These are phyloP conservation scores for Ceratobasidium sp. DNA, from an alignment of 1,284 basidiomycete species.

Conservation along the genomic window DNA sequence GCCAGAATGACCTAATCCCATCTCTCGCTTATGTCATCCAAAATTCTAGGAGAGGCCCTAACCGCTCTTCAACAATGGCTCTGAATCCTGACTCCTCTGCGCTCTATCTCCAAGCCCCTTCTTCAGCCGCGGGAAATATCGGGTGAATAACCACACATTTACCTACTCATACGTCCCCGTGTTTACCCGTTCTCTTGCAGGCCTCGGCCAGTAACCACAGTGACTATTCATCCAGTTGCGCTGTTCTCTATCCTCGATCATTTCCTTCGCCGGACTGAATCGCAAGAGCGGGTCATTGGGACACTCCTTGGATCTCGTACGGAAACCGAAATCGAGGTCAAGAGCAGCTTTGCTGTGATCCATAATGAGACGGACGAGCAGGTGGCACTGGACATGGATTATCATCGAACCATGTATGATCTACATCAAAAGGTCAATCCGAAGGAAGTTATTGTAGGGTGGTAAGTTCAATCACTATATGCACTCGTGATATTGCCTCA, in stretches of 20 bases:
- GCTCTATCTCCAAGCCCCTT: conserved; percentile 62
- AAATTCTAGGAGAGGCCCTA: conserved; percentile 35
- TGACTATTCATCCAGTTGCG: conserved; percentile 90
- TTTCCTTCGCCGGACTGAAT: conserved; percentile 85
- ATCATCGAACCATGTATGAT: conserved; percentile 93
- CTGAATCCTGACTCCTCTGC: conserved; percentile 71
- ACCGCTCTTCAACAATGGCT: conserved; percentile 59
- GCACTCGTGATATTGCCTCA: neutral
- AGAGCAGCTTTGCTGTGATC: conserved; percentile 85
- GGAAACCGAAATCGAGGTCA: conserved; percentile 74
- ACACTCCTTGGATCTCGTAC: conserved; percentile 89
- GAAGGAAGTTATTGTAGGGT: conserved; percentile 88
- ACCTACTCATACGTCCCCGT: neutral
- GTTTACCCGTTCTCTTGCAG: conserved; percentile 48
- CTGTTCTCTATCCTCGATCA: conserved; percentile 97
- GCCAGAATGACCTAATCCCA: conserved; percentile 4
- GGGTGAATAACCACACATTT: conserved; percentile 29
- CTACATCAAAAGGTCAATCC: conserved; percentile 84
- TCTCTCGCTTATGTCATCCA: conserved; percentile 30
- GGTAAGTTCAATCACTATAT: conserved; percentile 58
- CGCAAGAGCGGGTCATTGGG: conserved; percentile 92
- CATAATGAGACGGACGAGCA: conserved; percentile 92
- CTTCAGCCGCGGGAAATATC: conserved; percentile 43
- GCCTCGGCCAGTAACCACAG: conserved; percentile 68
- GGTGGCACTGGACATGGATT: conserved; percentile 95